A percentile compares a stretch with the other conserved stretches of the same genome.
Conservation (phyloP, 1,284 basidiomycete genomes). For the Moesziomyces parantarcticus region DNA sequence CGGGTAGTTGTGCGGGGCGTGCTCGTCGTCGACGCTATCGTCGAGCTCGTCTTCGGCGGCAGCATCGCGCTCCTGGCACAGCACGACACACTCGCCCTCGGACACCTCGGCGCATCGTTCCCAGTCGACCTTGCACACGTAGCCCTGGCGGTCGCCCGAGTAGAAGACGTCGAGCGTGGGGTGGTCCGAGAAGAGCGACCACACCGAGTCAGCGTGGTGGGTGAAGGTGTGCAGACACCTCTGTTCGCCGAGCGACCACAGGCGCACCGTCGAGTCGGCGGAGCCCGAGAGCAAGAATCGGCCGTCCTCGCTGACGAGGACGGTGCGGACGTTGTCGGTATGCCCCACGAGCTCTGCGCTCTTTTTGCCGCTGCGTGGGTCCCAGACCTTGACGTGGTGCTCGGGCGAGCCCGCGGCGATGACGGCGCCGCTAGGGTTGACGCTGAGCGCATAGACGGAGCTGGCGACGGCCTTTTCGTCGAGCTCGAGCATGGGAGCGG, state of each 20-base stretch:
- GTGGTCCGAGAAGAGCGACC: constrained; percentile 89
- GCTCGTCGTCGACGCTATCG: constrained; percentile 2
- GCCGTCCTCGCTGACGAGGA: constrained; percentile 87
- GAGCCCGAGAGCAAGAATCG: constrained; percentile 72
- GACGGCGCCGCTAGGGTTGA: constrained; percentile 78
- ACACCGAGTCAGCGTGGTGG: constrained; percentile 93
- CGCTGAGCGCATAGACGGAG: constrained; percentile 68
- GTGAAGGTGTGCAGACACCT: constrained; percentile 94
- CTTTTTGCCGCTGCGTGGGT: constrained; percentile 74
- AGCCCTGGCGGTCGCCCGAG: constrained; percentile 90
- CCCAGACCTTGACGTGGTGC: constrained; percentile 88
- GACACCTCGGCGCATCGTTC: constrained; percentile 81
- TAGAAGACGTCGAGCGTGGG: constrained; percentile 91
- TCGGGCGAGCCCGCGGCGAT: constrained; percentile 92
- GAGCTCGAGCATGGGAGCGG: constrained; percentile 58
- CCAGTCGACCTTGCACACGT: constrained; percentile 89
- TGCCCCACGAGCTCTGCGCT: constrained; percentile 74
- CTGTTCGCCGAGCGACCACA: constrained; percentile 92
- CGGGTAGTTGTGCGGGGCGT: constrained; percentile 10
- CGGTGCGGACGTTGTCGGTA: constrained; percentile 92
- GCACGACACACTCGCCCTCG: constrained; percentile 87
- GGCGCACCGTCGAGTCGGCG: constrained; percentile 78
- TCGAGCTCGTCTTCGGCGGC: constrained; percentile 8
- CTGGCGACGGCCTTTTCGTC: constrained; percentile 40
- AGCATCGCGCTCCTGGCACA: constrained; percentile 68